These are phyloP conservation scores for Aspergillus sp. DNA, from an alignment of 2,329 filamentous ascomycete species.

Conservation along the genomic window DNA sequence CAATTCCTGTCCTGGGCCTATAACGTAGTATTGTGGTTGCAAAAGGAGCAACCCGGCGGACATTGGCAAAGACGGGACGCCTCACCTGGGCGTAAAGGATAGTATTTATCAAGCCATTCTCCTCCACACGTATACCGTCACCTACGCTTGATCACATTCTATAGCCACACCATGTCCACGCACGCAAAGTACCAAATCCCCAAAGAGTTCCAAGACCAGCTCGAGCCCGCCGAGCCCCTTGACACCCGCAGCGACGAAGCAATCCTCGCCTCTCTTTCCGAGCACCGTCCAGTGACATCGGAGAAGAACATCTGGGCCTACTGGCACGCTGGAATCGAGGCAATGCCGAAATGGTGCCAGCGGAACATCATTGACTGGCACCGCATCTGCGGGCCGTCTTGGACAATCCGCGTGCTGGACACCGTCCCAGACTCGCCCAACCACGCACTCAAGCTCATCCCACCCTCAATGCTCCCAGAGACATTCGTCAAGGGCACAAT, in stretches of 20 bases:
- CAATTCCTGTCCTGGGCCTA: too few relatives aligned
- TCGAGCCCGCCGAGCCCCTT: neutral
- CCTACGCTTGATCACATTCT: too few relatives aligned
- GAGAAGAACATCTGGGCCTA: slow-evolving; percentile 10
- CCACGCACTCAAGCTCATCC: slow-evolving; percentile 23
- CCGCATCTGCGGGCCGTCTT: neutral
- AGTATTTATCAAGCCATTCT: too few relatives aligned
- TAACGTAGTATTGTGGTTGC: too few relatives aligned
- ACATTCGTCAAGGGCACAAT: slow-evolving; percentile 14
- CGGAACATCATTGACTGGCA: slow-evolving; percentile 6
- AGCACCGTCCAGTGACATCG: neutral
- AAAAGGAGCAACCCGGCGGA: too few relatives aligned
- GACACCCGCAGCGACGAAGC: neutral
- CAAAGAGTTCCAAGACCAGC: neutral
- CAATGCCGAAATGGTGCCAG: slow-evolving; percentile 5
- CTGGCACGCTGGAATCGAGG: neutral
- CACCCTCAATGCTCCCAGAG: slow-evolving; percentile 3
- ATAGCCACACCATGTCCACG: too few relatives aligned
- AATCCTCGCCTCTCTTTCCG: neutral
- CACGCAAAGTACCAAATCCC: neutral
- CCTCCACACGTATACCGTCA: too few relatives aligned
- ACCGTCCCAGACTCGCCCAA: slow-evolving; percentile 32
- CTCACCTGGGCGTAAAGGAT: too few relatives aligned
- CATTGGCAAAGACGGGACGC: too few relatives aligned
- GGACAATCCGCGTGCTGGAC: slow-evolving; percentile 7